Percentiles rank a stretch among this genome's conserved stretches.
Conservation (phyloP, 2,329 filamentous ascomycete species). For the Chaetomium sp. region DNA sequence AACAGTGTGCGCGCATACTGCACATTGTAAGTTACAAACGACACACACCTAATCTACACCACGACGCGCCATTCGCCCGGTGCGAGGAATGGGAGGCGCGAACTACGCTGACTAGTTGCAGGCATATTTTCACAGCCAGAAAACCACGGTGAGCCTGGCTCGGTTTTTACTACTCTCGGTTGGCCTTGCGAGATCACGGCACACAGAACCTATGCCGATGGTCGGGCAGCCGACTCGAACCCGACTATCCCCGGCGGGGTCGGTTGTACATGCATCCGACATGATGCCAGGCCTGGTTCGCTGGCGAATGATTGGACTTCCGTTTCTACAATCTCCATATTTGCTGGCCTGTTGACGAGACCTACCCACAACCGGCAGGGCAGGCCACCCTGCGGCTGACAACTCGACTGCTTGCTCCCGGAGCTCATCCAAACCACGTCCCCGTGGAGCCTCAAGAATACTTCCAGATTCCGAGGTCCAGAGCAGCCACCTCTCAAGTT, state of each 20-base stretch:
- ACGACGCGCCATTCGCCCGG: not conserved
- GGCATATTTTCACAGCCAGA: conserved; percentile 42
- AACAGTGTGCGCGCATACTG: conserved; percentile 72
- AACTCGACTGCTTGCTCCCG: not conserved
- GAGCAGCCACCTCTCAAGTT: not conserved
- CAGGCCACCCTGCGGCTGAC: conserved; percentile 5
- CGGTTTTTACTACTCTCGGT: conserved; percentile 15
- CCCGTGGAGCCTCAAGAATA: conserved; percentile 8
- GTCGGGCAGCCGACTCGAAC: not conserved
- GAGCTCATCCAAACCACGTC: conserved; percentile 5
- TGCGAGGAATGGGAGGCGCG: not conserved
- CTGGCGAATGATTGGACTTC: conserved; percentile 14
- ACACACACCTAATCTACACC: not conserved
- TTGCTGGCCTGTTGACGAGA: conserved; percentile 20
- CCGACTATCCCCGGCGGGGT: not conserved
- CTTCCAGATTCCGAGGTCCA: not conserved
- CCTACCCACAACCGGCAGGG: conserved; percentile 13
- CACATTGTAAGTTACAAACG: conserved; percentile 63
- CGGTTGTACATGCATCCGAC: conserved; percentile 4
- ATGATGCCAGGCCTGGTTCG: conserved; percentile 4
- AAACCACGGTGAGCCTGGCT: conserved; percentile 34
- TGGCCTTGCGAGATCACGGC: conserved; percentile 5
- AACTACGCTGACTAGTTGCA: conserved; percentile 28
- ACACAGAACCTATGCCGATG: conserved; percentile 12
- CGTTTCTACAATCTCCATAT: conserved; percentile 14